Conservation (phyloP, 129 eudicot genomes). For the Centrapalus pauciflorus region DNA sequence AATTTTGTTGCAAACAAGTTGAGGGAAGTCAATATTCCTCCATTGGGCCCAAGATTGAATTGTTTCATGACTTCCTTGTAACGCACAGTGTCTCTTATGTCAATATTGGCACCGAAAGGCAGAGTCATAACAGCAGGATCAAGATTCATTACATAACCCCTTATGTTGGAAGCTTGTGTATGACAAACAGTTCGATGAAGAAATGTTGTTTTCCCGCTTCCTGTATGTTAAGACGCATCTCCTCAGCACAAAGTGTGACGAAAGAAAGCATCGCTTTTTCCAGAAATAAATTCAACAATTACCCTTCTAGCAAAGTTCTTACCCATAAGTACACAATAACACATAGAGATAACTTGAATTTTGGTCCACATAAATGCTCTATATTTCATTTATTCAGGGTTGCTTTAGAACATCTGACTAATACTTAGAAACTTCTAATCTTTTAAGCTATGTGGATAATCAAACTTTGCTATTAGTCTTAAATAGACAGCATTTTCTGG, state of each 20-base stretch:
- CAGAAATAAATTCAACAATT: not conserved
- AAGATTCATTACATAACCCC: slow-evolving; percentile 89
- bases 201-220: slow-evolving; percentile 94
- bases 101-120: slow-evolving; percentile 93
- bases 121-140: slow-evolving; percentile 97
- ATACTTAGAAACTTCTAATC: not conserved
- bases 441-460: not conserved
- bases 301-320: not conserved
- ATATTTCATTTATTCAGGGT: not conserved
- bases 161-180: slow-evolving; percentile 52
- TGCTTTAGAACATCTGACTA: not conserved
- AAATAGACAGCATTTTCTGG: not conserved
- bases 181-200: slow-evolving; percentile 76
- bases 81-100: slow-evolving; percentile 86
- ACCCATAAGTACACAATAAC: not conserved
- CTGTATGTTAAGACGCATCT: slow-evolving; percentile 26
- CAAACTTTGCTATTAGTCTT: not conserved
- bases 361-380: not conserved
- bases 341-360: not conserved
- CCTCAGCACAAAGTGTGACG: not conserved
- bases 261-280: no score
- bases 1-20: slow-evolving; percentile 92
- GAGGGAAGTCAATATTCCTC: slow-evolving; percentile 87
- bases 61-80: slow-evolving; percentile 99
- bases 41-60: slow-evolving; percentile 89